These are phyloP conservation scores for Westerdykella sp. DNA, from an alignment of 2,329 filamentous ascomycete species.

Conservation along the genomic window DNA sequence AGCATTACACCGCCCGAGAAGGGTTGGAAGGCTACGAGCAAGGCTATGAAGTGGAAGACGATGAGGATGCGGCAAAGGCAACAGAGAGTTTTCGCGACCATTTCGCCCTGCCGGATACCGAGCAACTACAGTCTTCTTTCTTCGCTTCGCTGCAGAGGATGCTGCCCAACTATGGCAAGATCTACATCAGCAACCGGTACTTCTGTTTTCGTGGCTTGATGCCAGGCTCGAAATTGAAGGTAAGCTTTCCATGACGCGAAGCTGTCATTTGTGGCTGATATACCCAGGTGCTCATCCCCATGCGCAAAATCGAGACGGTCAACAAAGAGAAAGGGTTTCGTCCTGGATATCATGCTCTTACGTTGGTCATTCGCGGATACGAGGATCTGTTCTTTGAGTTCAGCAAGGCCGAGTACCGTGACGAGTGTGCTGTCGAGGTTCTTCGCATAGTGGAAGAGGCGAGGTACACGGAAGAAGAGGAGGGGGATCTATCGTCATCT, in stretches of 20 bases:
- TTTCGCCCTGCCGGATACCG: constrained; percentile 78
- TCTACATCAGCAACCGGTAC: constrained; percentile 81
- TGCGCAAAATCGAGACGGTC: constrained; percentile 87
- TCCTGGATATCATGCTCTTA: constrained; percentile 82
- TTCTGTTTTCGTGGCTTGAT: constrained; percentile 92
- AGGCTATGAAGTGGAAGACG: constrained; percentile 50
- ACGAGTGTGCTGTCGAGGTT: constrained; percentile 81
- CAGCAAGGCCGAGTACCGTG: constrained; percentile 65
- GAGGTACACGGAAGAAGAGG: constrained; percentile 63
- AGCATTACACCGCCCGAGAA: constrained; percentile 76
- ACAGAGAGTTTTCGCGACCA: constrained; percentile 74
- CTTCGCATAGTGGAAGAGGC: constrained; percentile 69
- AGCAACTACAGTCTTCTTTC: constrained; percentile 81
- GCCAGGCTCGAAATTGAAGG: constrained; percentile 81
- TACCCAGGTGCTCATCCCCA: constrained; percentile 64
- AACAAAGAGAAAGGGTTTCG: constrained; percentile 94
- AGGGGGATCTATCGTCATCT: constrained; percentile 48
- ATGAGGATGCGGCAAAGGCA: constrained; percentile 48
- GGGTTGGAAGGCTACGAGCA: constrained; percentile 59
- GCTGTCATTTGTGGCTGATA: constrained; percentile 4
- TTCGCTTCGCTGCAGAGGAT: constrained; percentile 90
- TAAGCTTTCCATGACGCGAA: constrained; percentile 11
- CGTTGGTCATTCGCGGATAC: constrained; percentile 87
- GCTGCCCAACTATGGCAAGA: constrained; percentile 88
- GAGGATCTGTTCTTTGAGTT: constrained; percentile 98